Evolutionary conservation across 2,329 filamentous ascomycete species (phyloP), one percentile per base, ranked within the genome.

Genomic region (Pseudogymnoascus sp.): DNA sequence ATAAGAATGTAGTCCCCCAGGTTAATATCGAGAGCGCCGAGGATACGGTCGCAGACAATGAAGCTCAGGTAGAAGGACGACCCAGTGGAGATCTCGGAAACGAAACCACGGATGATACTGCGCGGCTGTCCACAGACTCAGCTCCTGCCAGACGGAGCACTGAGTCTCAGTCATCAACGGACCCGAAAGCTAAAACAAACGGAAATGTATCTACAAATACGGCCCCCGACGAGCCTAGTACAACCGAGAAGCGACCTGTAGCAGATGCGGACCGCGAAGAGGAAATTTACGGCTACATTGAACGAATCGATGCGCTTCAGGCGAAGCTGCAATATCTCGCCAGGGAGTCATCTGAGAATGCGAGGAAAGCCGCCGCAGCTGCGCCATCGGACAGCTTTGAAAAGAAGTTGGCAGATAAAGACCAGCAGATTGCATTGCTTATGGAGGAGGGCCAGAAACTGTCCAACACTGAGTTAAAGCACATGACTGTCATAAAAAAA

Each of bases 371-470:
- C 5, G 84, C 83, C 2, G 75, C 79, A n/a, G 75, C 79, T 21
- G 83, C 87, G 0, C 75, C 81, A 2, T 70, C 82, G 0, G 87
- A 87, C 5, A 89, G 85, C 60, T 61, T 78, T 1, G 89, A 95
- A 65, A 89, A 86, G 71, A 91, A 89, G 69, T 72, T 97, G 12
- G 88, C 90, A 1, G 91, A 95, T 68, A 95, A 91, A 69, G 92
- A 97, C 67, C 86, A 92, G 67, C 89, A 89, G 70, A 95, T 97
- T 67, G 90, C 92, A 2, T 76, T 92, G 52, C 76, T 99, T 10
- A 88, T 99, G 79, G 87, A 95, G 66, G 94, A 99, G 75, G 94
- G 95, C 0, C 89, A 94, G 67, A 91, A 88, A 65, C 79, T 97
- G 7, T 92, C 90, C 1, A 89, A 87, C 66, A 88, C 83, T 0